These are phyloP conservation scores for Phialemonium atrogriseum DNA, from an alignment of 2,329 filamentous ascomycete species.

Conservation along the genomic window DNA sequence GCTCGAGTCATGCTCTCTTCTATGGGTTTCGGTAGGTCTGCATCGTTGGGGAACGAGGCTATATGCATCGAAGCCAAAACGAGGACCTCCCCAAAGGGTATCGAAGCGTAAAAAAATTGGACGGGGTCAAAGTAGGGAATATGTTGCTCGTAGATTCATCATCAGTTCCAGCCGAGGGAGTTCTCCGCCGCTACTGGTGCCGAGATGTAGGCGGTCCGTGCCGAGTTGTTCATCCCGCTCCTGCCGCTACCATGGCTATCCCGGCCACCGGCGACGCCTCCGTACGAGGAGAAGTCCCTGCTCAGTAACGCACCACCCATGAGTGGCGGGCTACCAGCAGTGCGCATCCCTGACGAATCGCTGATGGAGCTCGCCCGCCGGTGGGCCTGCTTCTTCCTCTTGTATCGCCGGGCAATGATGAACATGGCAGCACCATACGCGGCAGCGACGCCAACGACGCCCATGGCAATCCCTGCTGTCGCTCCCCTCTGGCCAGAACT, in stretches of 20 bases:
- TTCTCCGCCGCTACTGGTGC: conserved; percentile 89
- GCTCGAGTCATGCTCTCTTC: conserved; percentile 11
- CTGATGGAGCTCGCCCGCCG: conserved; percentile 68
- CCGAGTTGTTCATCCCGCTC: conserved; percentile 44
- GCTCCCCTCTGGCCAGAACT: conserved; percentile 50
- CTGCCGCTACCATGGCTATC: conserved; percentile 52
- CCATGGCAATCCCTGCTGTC: conserved; percentile 63
- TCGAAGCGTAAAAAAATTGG: conserved; percentile 28
- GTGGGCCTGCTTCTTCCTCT: conserved; percentile 73
- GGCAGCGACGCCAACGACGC: conserved; percentile 68
- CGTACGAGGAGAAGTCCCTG: conserved; percentile 46
- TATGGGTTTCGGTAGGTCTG: conserved; percentile 13
- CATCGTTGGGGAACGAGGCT: conserved; percentile 16
- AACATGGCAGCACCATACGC: conserved; percentile 96
- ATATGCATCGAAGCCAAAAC: conserved; percentile 9
- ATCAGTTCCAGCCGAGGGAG: conserved; percentile 89
- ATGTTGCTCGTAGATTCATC: conserved; percentile 14
- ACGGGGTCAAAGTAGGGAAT: conserved; percentile 17
- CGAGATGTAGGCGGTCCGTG: conserved; percentile 62
- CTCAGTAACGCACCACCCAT: conserved; percentile 63
- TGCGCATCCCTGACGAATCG: conserved; percentile 46
- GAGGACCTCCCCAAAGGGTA: conserved; percentile 31
- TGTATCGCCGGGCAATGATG: conserved; percentile 82
- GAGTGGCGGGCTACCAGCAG: conserved; percentile 47
- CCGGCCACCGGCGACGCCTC: conserved; percentile 36